Evolutionary conservation across 208 protist genomes (phyloP).

Genomic region (Trypanosoma lewisi): DNA sequence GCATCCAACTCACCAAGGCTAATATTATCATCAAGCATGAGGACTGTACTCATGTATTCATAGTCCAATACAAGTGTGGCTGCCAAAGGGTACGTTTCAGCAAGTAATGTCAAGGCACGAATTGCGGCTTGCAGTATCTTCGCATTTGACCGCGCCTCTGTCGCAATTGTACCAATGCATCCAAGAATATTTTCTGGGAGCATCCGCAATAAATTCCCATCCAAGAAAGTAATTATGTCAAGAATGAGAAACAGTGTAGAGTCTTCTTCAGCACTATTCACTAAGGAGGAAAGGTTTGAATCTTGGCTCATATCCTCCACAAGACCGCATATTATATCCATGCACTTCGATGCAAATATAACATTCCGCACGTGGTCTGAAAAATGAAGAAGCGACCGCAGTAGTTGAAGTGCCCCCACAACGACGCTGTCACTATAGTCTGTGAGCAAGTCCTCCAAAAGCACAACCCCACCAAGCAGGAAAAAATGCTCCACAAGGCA

Average conservation of each 20-base stretch:
- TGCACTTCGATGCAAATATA: constrained; percentile 28
- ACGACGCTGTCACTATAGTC: constrained; percentile 41
- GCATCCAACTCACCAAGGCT: constrained; percentile 25
- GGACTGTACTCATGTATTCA: constrained; percentile 50
- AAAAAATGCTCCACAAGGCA: constrained; percentile 27
- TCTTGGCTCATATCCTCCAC: constrained; percentile 25
- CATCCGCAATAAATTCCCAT: constrained; percentile 7
- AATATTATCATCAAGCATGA: constrained; percentile 9
- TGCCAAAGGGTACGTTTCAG: constrained; percentile 45
- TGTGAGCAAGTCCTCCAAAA: constrained; percentile 36
- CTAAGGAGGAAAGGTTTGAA: constrained; percentile 10
- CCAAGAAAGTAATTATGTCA: constrained; percentile 15
- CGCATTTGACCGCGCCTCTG: constrained; percentile 26
- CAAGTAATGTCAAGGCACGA: constrained; percentile 34
- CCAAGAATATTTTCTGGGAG: constrained; percentile 28
- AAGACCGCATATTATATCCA: constrained; percentile 15
- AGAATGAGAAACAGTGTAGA: constrained; percentile 24
- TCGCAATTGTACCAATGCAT: constrained; percentile 44
- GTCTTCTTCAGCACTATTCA: constrained; percentile 16
- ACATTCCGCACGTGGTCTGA: constrained; percentile 15
- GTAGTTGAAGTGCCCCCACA: constrained; percentile 22
- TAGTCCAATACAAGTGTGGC: constrained; percentile 65
- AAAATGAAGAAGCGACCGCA: constrained; percentile 18
- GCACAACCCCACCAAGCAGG: constrained; percentile 23
- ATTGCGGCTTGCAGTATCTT: constrained; percentile 31